Evolutionary conservation across 148 eudicot species (phyloP).

Genomic region (Dianthus caryophyllus): DNA sequence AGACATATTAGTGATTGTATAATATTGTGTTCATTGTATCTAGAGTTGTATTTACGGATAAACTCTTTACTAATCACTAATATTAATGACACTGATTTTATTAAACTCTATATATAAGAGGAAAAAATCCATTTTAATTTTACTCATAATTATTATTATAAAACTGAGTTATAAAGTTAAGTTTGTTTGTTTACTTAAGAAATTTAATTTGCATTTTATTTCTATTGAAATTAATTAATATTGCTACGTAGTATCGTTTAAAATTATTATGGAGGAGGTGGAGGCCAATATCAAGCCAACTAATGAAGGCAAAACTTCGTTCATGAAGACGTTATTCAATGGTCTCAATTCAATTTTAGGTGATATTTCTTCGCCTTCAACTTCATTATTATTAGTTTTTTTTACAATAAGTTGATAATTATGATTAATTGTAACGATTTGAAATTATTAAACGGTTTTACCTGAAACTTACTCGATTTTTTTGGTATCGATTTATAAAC

Average conservation of each 20-base stretch:
- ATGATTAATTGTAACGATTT: too few species aligned
- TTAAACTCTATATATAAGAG: slow-evolving; percentile 3
- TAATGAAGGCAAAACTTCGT: slow-evolving; percentile 24
- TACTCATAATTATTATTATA: not conserved
- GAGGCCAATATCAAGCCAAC: slow-evolving; percentile 18
- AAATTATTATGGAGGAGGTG: slow-evolving; percentile 16
- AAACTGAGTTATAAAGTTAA: not conserved
- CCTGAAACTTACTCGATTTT: too few species aligned
- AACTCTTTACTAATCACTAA: too few species aligned
- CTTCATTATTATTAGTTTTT: not conserved
- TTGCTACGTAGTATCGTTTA: too few species aligned
- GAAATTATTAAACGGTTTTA: too few species aligned
- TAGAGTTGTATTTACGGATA: too few species aligned
- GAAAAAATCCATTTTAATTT: not conserved
- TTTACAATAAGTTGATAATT: too few species aligned
- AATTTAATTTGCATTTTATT: not conserved
- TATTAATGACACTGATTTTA: not conserved
- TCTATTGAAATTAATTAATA: not conserved
- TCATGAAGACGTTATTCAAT: slow-evolving; percentile 29
- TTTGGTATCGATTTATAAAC: not conserved
- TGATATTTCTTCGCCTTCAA: not conserved
- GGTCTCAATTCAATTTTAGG: slow-evolving; percentile 29
- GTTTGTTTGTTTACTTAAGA: too few species aligned
- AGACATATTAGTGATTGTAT: too few species aligned
- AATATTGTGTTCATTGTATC: too few species aligned